phyloP scores from a whole-genome alignment of 2,329 filamentous ascomycete genomes.

The Diaporthe batatas region DNA sequence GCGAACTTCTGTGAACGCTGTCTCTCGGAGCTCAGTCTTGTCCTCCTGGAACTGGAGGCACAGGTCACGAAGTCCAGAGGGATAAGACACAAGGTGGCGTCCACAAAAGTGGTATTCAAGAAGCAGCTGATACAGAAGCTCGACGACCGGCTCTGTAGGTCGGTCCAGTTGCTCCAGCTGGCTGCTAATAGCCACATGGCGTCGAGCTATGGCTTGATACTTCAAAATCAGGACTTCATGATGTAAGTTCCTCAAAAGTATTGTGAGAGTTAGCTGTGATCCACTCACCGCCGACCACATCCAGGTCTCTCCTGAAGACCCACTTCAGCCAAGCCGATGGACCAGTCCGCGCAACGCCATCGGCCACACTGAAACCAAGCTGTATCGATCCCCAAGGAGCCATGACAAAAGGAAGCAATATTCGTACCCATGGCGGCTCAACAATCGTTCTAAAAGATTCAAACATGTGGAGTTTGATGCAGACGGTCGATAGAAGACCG shows the following conservation, averaged over 20 bases:
- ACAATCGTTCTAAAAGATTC: neutral
- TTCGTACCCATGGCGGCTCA: too few relatives aligned
- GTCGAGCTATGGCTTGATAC: neutral
- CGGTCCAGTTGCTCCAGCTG: neutral
- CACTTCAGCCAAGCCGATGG: neutral
- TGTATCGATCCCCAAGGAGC: neutral
- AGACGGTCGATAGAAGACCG: neutral
- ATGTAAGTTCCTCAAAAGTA: neutral
- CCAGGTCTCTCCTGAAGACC: neutral
- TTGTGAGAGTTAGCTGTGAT: neutral
- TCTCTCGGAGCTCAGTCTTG: neutral
- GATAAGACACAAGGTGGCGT: neutral
- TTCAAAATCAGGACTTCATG: neutral
- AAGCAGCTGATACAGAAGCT: neutral
- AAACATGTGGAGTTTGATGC: neutral
- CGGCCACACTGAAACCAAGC: neutral
- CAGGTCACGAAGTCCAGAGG: neutral
- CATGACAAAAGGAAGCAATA: neutral
- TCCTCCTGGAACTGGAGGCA: neutral
- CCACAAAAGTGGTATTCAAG: neutral
- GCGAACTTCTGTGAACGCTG: neutral
- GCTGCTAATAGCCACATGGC: neutral
- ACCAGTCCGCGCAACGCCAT: neutral
- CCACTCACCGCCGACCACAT: neutral
- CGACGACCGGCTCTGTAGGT: neutral